Evolutionary conservation across 177 flowering plant genomes (phyloP), one percentile per base, ranked within the genome.

Genomic region (Telopea speciosissima): DNA sequence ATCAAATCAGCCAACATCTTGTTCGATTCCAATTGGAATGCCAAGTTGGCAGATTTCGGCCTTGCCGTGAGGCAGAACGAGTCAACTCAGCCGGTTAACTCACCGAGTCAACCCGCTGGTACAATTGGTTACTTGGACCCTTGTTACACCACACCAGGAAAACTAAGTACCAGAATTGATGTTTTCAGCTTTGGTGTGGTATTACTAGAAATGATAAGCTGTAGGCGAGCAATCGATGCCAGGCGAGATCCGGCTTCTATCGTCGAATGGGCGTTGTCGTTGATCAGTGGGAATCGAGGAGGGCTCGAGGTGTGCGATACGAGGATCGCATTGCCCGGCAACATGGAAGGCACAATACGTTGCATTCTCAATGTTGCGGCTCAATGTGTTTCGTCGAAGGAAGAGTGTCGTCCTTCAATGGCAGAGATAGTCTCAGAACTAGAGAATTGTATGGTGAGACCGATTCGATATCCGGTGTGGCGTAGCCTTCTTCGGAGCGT

Each of bases 81-180:
- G 58, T 22, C 40, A 68, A 66, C 45, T 25, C 65, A 19, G 42
- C 62, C 60, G 8, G 68, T 68, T 17, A 44, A 67, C 36, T 31
- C n/a, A n/a, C 66, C 19, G 49, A 19, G 54, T 65, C 79, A 36
- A 65, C 93, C 93, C 0, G 93, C 96, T 0, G 93, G 96, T 1
- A 91, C 97, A 0, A 85, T 91, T 0, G 97, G 93, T 68, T 89
- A 91, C 75, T 12, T 91, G 21, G 93, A 91, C 36, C 93, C 97
- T 25, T 24, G 76, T 67, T 89, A 91, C 79, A 85, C 86, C 1
- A 64, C 80, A 0, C 89, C 92, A 0, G 58, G 70, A 42, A 80
- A 81, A 62, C 68, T 91, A 8, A 87, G 89, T 72, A 80, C 86
- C 0, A 91, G 88, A 62, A 85, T 65, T 62, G 97, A 91, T 62